A percentile compares a stretch with the other conserved stretches of the same genome.
Evolutionary conservation across 306 rosid genomes (phyloP).

Genomic region (Prunus fruticosa): DNA sequence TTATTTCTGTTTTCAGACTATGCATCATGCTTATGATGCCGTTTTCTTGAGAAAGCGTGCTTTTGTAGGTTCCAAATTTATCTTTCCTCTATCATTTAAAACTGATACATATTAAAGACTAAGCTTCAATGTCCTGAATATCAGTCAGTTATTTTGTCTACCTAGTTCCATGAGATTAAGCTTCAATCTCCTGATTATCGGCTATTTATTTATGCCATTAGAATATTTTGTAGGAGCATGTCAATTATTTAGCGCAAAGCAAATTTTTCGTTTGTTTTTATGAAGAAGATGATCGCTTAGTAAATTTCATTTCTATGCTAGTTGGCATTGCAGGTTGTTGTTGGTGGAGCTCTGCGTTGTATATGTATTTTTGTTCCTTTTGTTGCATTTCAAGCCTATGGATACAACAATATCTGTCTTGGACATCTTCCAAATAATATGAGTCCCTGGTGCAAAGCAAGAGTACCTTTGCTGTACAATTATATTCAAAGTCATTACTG

Average conservation of each 20-base stretch:
- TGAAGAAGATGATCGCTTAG: background rate
- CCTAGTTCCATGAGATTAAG: background rate
- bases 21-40: slow-evolving; percentile 68
- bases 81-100: background rate
- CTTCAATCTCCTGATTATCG: background rate
- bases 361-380: slow-evolving; percentile 69
- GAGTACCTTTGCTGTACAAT: slow-evolving; percentile 74
- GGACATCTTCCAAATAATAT: slow-evolving; percentile 49
- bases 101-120: background rate
- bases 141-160: background rate
- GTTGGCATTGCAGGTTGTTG: slow-evolving; percentile 62
- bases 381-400: slow-evolving; percentile 80
- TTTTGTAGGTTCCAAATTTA: slow-evolving; percentile 38
- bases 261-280: background rate
- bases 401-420: slow-evolving; percentile 68
- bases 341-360: slow-evolving; percentile 60
- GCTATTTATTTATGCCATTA: background rate
- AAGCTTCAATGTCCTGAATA: background rate
- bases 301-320: slow-evolving; percentile 30
- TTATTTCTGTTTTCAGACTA: slow-evolving; percentile 76
- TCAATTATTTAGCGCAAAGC: background rate
- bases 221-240: background rate
- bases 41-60: slow-evolving; percentile 39
- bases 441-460: slow-evolving; percentile 95
- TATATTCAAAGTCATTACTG: slow-evolving; percentile 90